Evolutionary conservation across 371 early-diverging fungal genomes (phyloP).

Genomic region (Sporodiniella umbellata): DNA sequence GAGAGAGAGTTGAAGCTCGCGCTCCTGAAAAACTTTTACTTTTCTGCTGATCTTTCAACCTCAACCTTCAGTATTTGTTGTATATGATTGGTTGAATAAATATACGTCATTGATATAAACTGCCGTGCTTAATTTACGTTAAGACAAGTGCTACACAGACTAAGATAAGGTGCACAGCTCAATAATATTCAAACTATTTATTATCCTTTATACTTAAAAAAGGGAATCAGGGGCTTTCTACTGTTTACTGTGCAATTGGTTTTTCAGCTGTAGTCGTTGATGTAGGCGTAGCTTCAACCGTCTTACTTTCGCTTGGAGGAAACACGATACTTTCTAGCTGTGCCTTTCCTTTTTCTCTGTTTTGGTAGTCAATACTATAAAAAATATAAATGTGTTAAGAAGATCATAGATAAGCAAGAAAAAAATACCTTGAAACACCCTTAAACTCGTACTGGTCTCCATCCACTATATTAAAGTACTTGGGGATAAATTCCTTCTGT

Average conservation of each 20-base stretch:
- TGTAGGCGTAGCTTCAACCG: not conserved
- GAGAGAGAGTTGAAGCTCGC: not conserved
- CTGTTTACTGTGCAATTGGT: not conserved
- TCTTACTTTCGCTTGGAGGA: conserved; percentile 1
- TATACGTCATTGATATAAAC: not conserved
- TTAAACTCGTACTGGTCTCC: conserved; percentile 30
- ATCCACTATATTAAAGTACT: conserved; percentile 45
- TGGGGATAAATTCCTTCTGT: conserved; percentile 43
- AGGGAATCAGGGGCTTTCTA: not conserved
- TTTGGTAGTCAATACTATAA: conserved; percentile 18
- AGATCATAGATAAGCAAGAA: not conserved
- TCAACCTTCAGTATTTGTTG: not conserved
- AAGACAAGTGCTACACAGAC: no score
- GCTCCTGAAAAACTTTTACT: not conserved
- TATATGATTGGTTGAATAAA: not conserved
- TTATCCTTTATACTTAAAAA: not conserved
- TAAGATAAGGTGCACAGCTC: no score
- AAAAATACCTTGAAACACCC: conserved; percentile 12
- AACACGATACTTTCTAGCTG: conserved; percentile 14
- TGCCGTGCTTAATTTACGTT: no score
- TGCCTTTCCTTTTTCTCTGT: conserved; percentile 14
- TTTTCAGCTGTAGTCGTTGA: not conserved
- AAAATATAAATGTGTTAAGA: not conserved
- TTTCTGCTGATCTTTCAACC: not conserved
- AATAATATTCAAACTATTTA: no score